Base-by-base conservation (phyloP, 148 eudicot species). In the Heliamphora exappendiculata region DNA sequence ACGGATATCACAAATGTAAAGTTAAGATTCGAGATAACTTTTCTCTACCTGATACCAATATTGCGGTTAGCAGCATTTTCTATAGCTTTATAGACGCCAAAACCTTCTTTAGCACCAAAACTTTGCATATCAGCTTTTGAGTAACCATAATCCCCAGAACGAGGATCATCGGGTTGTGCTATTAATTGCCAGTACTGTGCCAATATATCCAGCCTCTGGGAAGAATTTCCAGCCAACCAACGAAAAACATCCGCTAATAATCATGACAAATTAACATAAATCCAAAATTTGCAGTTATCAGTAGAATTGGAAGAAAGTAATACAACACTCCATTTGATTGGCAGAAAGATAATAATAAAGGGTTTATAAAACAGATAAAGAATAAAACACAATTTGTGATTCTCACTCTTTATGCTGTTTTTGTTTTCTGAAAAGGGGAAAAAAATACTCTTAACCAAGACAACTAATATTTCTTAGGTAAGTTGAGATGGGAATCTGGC, bases 211-310 rank as follows among this genome's bases (percentile, higher is more conserved):
- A 93, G 81, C 42, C 77, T 89, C 72, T 64, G 59, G 36, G 97
- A 82, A 78, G 98, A 82, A 47, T 93, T 93, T 59, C 98, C 98
- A 60, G 98, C 97, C 89, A 93, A 76, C 98, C 96, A 91, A 69
- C 79, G 89, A 58, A 91, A 85, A 49, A 91, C 98, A 81, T 93
- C 94, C 79, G 88, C 98, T 93, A 83, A 73, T 7, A 79, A 59
- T 71, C 47, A 68, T 66, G 14, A 73, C 75, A 68, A 7, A 26
- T 11, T n/a, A 5, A 20, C 7, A 76, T 83, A 39, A n/a, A 34
- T 37, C 53, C 22, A 75, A 36, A 31, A 68, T 29, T 22, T 58
- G 31, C 47, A 67, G 73, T 55, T 57, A 44, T 22, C 0, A 4
- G 19, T 14, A 22, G 22, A 47, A 75, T 26, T 24, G 11, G 33